phyloP scores from a whole-genome alignment of 2,329 filamentous ascomycete species.

The Pseudopyricularia javanii region DNA sequence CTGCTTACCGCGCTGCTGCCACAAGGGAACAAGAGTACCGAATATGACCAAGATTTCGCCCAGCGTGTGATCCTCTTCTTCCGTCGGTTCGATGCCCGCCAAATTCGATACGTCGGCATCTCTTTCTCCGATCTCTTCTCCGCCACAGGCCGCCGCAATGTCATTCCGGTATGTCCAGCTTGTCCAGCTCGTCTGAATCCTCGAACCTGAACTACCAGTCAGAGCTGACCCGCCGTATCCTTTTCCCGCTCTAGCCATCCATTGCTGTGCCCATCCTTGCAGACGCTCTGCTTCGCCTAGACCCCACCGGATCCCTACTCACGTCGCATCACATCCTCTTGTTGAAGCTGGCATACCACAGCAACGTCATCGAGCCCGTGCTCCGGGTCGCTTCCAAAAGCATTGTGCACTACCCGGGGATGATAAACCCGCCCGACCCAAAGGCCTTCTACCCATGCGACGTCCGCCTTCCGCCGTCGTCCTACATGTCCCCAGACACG shows the following conservation, averaged over 20 bases:
- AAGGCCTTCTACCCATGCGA: slow-evolving; percentile 28
- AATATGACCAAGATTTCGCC: slow-evolving; percentile 20
- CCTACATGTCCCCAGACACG: slow-evolving; percentile 47
- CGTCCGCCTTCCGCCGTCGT: slow-evolving; percentile 26
- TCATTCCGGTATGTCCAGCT: slow-evolving; percentile 27
- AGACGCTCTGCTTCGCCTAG: slow-evolving; percentile 49
- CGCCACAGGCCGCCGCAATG: slow-evolving; percentile 21
- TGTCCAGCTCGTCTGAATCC: slow-evolving; percentile 4
- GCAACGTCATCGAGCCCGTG: slow-evolving; percentile 37
- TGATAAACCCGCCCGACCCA: slow-evolving; percentile 15
- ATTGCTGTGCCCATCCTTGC: slow-evolving; percentile 32
- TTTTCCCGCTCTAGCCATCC: slow-evolving; percentile 23
- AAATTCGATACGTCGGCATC: slow-evolving; percentile 37
- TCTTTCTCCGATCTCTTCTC: slow-evolving; percentile 31
- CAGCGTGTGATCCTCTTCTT: slow-evolving; percentile 32
- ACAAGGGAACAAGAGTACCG: slow-evolving; percentile 12
- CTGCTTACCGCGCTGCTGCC: slow-evolving; percentile 29
- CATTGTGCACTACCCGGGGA: slow-evolving; percentile 52
- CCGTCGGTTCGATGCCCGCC: slow-evolving; percentile 32
- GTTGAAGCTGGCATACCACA: slow-evolving; percentile 34
- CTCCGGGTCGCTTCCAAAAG: slow-evolving; percentile 51
- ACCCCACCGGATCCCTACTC: slow-evolving; percentile 36
- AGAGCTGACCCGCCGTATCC: background rate
- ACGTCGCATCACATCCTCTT: slow-evolving; percentile 12
- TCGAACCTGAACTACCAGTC: background rate